phyloP scores from a whole-genome alignment of 768 basidiomycete species.

The Suillus alpinus region DNA sequence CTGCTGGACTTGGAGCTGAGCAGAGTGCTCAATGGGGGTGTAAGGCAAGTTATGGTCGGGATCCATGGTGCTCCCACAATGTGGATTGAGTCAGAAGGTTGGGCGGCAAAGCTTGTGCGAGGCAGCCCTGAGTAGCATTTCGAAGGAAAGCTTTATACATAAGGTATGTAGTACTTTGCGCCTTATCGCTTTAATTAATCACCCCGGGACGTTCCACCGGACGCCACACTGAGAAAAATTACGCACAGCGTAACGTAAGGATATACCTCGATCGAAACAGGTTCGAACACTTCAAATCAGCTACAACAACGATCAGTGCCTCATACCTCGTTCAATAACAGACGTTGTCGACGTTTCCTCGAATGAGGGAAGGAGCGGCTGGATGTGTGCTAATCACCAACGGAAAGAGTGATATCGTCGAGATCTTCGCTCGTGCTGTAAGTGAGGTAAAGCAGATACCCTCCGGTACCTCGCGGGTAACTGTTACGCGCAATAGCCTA shows the following conservation, averaged over 20 bases:
- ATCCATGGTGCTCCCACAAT: constrained; percentile 17
- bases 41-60: not conserved
- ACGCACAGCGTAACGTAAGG: not conserved
- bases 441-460: not conserved
- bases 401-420: no score
- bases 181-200: not conserved
- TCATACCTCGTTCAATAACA: not conserved
- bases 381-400: no score
- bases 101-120: not conserved
- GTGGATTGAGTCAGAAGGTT: not conserved
- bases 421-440: not conserved
- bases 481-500: not conserved
- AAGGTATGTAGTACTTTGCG: not conserved
- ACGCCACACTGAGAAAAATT: not conserved
- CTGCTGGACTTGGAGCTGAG: not conserved
- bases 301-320: not conserved
- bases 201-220: not conserved
- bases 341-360: not conserved
- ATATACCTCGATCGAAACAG: not conserved
- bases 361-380: no score
- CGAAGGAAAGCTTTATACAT: not conserved
- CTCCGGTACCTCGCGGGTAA: not conserved
- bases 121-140: no score
- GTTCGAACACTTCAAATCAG: not conserved
- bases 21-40: not conserved